Evolutionary conservation across 768 basidiomycete genomes (phyloP).

Genomic region (Mycena latifolia): DNA sequence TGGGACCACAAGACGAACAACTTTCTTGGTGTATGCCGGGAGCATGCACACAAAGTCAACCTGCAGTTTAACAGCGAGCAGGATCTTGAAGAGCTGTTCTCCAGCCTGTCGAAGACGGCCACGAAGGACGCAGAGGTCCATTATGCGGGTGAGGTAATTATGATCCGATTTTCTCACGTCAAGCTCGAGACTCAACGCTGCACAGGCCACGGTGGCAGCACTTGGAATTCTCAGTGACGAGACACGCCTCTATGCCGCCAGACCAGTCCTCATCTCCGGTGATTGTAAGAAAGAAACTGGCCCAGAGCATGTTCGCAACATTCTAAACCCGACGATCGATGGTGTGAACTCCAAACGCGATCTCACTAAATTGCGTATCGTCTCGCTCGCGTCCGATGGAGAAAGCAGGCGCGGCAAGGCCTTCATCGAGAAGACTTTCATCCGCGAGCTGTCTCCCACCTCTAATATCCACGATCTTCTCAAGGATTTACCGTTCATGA

Average conservation of each 20-base stretch:
- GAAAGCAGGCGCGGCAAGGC: constrained; percentile 43
- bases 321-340: constrained; percentile 36
- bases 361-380: constrained; percentile 25
- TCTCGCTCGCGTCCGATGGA: constrained; percentile 46
- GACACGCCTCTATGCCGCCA: constrained; percentile 37
- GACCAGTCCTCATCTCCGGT: constrained; percentile 40
- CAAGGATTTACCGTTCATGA: constrained; percentile 37
- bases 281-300: constrained; percentile 43
- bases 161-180: not conserved
- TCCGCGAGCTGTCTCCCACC: constrained; percentile 23
- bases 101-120: constrained; percentile 4
- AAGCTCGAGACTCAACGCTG: not conserved
- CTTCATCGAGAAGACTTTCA: constrained; percentile 40
- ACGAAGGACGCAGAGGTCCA: constrained; percentile 37
- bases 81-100: constrained; percentile 42
- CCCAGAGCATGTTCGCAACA: constrained; percentile 27
- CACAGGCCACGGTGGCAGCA: constrained; percentile 41
- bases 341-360: constrained; percentile 19
- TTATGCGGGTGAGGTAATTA: constrained; percentile 39
- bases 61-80: constrained; percentile 38
- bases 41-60: constrained; percentile 38
- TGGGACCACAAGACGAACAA: constrained; percentile 42
- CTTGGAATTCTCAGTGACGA: constrained; percentile 38
- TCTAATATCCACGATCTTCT: constrained; percentile 45
- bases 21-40: constrained; percentile 44